Percentiles rank a stretch among this genome's conserved stretches.
Conservation (phyloP, 2,329 filamentous ascomycete genomes). For the Fusarium gaditjirri region DNA sequence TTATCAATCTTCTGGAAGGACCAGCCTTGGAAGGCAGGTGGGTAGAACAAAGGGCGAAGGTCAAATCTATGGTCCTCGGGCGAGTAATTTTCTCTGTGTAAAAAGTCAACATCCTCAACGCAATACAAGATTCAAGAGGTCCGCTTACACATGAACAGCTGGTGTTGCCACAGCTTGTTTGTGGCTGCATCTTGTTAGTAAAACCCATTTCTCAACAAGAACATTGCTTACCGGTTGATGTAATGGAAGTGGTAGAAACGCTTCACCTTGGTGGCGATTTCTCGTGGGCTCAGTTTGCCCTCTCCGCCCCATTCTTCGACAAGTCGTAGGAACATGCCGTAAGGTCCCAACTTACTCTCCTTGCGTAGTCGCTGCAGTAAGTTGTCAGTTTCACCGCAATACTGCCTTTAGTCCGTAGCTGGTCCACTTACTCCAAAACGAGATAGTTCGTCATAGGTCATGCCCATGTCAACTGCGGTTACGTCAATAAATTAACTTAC, state of each 20-base stretch:
- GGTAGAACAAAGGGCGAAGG: slow-evolving; percentile 45
- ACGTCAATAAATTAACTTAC: neutral
- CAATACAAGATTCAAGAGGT: neutral
- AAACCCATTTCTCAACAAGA: neutral
- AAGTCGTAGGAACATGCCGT: slow-evolving; percentile 53
- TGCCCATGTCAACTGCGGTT: slow-evolving; percentile 53
- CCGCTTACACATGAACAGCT: slow-evolving; percentile 9
- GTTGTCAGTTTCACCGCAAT: neutral
- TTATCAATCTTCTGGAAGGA: slow-evolving; percentile 55
- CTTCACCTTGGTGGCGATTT: slow-evolving; percentile 45
- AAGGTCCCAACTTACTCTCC: slow-evolving; percentile 56
- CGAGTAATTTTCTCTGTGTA: slow-evolving; percentile 20
- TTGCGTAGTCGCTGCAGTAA: slow-evolving; percentile 48
- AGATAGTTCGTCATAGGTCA: slow-evolving; percentile 56
- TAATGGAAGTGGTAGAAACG: slow-evolving; percentile 51
- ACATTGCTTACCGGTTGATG: neutral
- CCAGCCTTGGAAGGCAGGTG: slow-evolving; percentile 49
- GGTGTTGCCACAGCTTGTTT: slow-evolving; percentile 27
- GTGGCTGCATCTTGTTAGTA: neutral
- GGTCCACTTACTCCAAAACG: slow-evolving; percentile 47
- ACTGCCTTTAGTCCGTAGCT: neutral
- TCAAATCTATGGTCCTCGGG: slow-evolving; percentile 47
- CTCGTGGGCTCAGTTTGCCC: slow-evolving; percentile 50
- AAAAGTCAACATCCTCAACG: neutral
- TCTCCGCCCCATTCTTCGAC: slow-evolving; percentile 52